Evolutionary conservation across 2,329 filamentous ascomycete species (phyloP).

Genomic region (Colletotrichum australisinense): DNA sequence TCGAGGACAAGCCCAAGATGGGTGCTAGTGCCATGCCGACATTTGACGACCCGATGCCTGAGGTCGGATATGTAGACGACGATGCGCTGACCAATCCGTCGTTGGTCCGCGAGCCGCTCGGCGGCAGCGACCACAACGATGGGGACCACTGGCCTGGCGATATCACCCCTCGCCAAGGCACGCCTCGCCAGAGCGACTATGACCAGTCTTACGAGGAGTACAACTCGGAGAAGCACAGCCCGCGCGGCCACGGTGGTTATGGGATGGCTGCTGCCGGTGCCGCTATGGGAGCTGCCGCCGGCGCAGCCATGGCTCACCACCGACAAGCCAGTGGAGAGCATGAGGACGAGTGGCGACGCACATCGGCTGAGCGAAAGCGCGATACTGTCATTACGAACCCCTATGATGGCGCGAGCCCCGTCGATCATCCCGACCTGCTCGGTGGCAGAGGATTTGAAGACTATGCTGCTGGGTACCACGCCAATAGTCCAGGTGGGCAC

Average conservation of each 20-base stretch:
- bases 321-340: slow-evolving; percentile 67
- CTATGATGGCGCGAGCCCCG: slow-evolving; percentile 73
- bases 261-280: slow-evolving; percentile 63
- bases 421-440: slow-evolving; percentile 67
- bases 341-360: slow-evolving; percentile 74
- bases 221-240: slow-evolving; percentile 31
- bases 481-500: slow-evolving; percentile 67
- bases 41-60: slow-evolving; percentile 77
- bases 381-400: slow-evolving; percentile 76
- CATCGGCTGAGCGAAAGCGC: slow-evolving; percentile 71
- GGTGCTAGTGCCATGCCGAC: slow-evolving; percentile 77
- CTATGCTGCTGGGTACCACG: slow-evolving; percentile 60
- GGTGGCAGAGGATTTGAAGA: slow-evolving; percentile 48
- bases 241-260: slow-evolving; percentile 44
- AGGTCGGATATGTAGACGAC: slow-evolving; percentile 75
- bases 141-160: slow-evolving; percentile 45
- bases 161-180: slow-evolving; percentile 43
- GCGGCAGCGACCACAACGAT: slow-evolving; percentile 53
- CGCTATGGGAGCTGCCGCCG: slow-evolving; percentile 64
- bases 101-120: slow-evolving; percentile 79
- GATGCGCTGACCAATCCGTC: slow-evolving; percentile 90
- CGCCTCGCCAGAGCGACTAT: slow-evolving; percentile 45
- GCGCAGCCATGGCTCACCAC: slow-evolving; percentile 58
- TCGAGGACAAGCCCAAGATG: slow-evolving; percentile 67
- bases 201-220: slow-evolving; percentile 43